Evolutionary conservation across 768 basidiomycete genomes (phyloP), one percentile per base, ranked within the genome.

Genomic region (Hericium rajendrae): DNA sequence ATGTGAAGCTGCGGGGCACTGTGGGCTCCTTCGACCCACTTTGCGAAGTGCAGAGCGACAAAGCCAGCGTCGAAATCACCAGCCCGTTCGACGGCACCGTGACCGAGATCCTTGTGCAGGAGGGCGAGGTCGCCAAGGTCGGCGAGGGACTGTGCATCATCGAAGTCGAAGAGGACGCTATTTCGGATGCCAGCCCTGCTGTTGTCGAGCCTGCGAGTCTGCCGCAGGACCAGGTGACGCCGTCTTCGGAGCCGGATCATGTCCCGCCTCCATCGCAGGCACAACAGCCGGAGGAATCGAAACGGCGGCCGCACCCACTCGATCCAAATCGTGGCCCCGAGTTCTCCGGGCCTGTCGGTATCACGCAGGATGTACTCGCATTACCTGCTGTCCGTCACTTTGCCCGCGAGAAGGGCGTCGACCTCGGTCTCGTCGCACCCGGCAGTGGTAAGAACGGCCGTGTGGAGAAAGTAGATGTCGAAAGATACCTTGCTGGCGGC

Each of bases 61-160:
- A 93, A 69, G 91, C 90, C 1, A 87, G 83, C 69, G 91, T 94
- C 24, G 91, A 94, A 69, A 92, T 94, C 56, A 94, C 91, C 2
- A 86, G 85, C 57, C 91, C 91, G 1, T 92, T 79, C 64, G 86
- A 91, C 43, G 91, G 91, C 5, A 73, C 83, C 37, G 73, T 94
- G 50, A 83, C 78, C 59, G 78, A 87, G 60, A 70, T 93, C 6
- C 74, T 90, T 1, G 89, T 91, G 16, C 72, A 84, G 61, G 89
- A 91, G 67, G 91, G 91, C 18, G 81, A 90, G 66, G 77, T 93
- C 16, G 89, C 88, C 18, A 90, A 90, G 66, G 91, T 93, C 16
- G 91, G 92, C 37, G 72, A 78, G 18, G 83, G 82, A 10, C 74
- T 94, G 2, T 94, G 91, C 68, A 62, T 84, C 11, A 91, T 94